phyloP scores from a whole-genome alignment of 75 land plant species.

The Picea glauca region DNA sequence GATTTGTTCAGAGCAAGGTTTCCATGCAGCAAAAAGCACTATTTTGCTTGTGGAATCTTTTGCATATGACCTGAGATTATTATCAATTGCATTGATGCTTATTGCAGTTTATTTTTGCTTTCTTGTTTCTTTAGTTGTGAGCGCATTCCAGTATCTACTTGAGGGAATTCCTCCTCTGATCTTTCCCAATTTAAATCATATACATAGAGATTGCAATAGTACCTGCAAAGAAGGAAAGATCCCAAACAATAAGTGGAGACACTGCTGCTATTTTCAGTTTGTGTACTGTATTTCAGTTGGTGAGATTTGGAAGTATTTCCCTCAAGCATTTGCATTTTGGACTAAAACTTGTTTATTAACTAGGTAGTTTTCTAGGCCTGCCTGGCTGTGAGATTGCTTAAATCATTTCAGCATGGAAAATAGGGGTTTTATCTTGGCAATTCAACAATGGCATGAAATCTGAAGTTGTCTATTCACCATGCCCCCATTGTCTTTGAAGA shows the following conservation, averaged over 20 bases:
- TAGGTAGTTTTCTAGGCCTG: background rate
- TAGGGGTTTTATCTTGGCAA: too few species aligned
- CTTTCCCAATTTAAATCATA: background rate
- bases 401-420: too few species aligned
- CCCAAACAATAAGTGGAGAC: background rate
- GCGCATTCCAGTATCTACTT: background rate
- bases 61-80: background rate
- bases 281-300: background rate
- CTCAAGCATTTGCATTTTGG: background rate
- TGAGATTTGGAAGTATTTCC: background rate
- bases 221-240: background rate
- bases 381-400: too few species aligned
- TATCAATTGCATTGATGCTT: conserved; percentile 10
- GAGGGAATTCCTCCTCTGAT: background rate
- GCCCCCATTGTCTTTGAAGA: too few species aligned
- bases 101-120: background rate
- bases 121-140: background rate
- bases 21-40: background rate
- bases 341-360: background rate
- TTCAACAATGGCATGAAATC: too few species aligned
- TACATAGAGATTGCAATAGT: background rate
- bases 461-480: too few species aligned
- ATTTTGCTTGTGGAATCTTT: conserved; percentile 4
- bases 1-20: conserved; percentile 3
- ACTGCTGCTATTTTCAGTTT: background rate